phyloP scores from a whole-genome alignment of 106 monocot species.

The Platanthera guangdongensis region DNA sequence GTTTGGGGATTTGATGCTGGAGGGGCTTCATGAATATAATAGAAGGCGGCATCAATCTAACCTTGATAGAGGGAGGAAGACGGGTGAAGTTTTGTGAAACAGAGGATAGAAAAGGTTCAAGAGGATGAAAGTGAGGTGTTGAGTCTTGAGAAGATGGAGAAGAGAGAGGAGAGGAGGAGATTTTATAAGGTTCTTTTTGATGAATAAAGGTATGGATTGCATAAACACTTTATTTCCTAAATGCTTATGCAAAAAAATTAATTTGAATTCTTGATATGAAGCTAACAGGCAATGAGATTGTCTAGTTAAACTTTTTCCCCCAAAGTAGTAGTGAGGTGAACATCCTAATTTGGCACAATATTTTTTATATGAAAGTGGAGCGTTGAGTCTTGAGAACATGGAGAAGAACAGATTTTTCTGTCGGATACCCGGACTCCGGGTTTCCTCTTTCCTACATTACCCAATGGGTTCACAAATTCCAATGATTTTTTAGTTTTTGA shows the following conservation, averaged over 20 bases:
- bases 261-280: background rate
- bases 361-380: conserved; percentile 13
- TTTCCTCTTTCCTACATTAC: too few species aligned
- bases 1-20: conserved; percentile 95
- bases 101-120: conserved; percentile 23
- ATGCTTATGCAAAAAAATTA: background rate
- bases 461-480: too few species aligned
- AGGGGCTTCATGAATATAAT: conserved; percentile 90
- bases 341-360: too few species aligned
- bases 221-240: background rate
- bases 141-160: conserved; percentile 20
- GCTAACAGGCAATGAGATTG: background rate
- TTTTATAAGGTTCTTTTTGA: conserved; percentile 82
- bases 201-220: conserved; percentile 27
- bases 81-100: conserved; percentile 43
- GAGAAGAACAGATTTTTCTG: background rate
- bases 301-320: too few species aligned
- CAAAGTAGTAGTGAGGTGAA: too few species aligned
- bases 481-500: too few species aligned
- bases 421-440: too few species aligned
- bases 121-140: conserved; percentile 28
- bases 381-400: conserved; percentile 7
- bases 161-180: conserved; percentile 70
- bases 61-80: conserved; percentile 87
- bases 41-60: conserved; percentile 50